phyloP scores from a whole-genome alignment of 805 yeast genomes.

The Ascoidea tarda region DNA sequence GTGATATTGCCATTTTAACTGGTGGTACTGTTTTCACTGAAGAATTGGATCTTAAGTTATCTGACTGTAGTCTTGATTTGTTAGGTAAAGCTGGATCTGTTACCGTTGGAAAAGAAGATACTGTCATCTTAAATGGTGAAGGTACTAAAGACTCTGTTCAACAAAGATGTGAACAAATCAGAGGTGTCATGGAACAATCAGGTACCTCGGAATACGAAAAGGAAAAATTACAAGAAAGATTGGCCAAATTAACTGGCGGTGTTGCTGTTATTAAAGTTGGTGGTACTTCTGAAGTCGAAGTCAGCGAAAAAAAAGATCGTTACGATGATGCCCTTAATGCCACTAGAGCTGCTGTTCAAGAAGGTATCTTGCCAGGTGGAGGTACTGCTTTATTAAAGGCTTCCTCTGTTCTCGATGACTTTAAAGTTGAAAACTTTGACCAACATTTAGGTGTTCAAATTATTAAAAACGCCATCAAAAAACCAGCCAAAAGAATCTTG shows the following conservation, averaged over 20 bases:
- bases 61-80: conserved; percentile 78
- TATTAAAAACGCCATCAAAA: conserved; percentile 82
- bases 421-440: conserved; percentile 79
- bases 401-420: conserved; percentile 53
- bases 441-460: conserved; percentile 92
- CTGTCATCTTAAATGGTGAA: conserved; percentile 85
- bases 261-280: conserved; percentile 98
- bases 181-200: conserved; percentile 60
- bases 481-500: conserved; percentile 91
- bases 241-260: conserved; percentile 95
- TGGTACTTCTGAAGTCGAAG: conserved; percentile 94
- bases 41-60: conserved; percentile 92
- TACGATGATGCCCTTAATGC: conserved; percentile 97
- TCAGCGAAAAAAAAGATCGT: conserved; percentile 98
- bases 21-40: conserved; percentile 84
- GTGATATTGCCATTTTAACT: conserved; percentile 88
- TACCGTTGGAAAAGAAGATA: conserved; percentile 90
- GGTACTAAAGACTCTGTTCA: conserved; percentile 72
- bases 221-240: conserved; percentile 94
- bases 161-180: conserved; percentile 89
- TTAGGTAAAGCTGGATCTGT: conserved; percentile 87
- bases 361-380: conserved; percentile 98
- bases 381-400: conserved; percentile 97
- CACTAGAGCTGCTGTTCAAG: conserved; percentile 97
- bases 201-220: conserved; percentile 76